These are phyloP conservation scores for Pleurotus ostreatus DNA, from an alignment of 768 basidiomycete genomes.

Conservation along the genomic window DNA sequence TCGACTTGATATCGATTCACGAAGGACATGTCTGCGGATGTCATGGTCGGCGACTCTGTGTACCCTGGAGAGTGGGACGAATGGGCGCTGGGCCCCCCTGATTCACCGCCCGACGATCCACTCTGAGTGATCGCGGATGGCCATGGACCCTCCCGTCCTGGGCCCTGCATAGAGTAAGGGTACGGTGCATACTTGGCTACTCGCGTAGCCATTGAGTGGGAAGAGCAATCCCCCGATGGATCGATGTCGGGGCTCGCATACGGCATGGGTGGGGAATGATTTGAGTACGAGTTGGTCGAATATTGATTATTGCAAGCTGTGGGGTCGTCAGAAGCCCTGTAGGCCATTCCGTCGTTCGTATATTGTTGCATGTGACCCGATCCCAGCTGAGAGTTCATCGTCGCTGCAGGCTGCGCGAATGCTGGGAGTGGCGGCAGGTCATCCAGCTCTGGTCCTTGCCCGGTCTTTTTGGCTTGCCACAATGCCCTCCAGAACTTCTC, in stretches of 20 bases:
- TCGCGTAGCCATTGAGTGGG: slow-evolving; percentile 30
- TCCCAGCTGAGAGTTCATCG: slow-evolving; percentile 29
- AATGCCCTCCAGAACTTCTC: slow-evolving; percentile 71
- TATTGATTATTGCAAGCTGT: slow-evolving; percentile 41
- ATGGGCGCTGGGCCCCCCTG: slow-evolving; percentile 33
- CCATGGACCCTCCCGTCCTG: slow-evolving; percentile 38
- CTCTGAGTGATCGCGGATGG: slow-evolving; percentile 25
- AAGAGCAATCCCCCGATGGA: slow-evolving; percentile 24
- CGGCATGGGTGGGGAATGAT: slow-evolving; percentile 46
- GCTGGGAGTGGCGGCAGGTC: slow-evolving; percentile 46
- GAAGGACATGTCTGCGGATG: slow-evolving; percentile 42
- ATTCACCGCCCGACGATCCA: slow-evolving; percentile 37
- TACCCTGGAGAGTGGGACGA: slow-evolving; percentile 48
- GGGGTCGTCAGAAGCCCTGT: slow-evolving; percentile 45
- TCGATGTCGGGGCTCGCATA: slow-evolving; percentile 24
- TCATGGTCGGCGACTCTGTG: slow-evolving; percentile 52
- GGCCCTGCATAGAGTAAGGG: slow-evolving; percentile 29
- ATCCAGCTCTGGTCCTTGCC: slow-evolving; percentile 46
- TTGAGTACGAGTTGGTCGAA: slow-evolving; percentile 33
- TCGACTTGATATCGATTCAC: slow-evolving; percentile 43
- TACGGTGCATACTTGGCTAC: slow-evolving; percentile 50
- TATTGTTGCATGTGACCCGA: slow-evolving; percentile 31
- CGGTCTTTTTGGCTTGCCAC: slow-evolving; percentile 62
- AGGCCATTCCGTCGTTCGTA: slow-evolving; percentile 35
- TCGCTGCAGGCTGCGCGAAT: slow-evolving; percentile 24